phyloP scores from a whole-genome alignment of 228 moss, liverwort and hornwort species.

The Sphagnum fallax region DNA sequence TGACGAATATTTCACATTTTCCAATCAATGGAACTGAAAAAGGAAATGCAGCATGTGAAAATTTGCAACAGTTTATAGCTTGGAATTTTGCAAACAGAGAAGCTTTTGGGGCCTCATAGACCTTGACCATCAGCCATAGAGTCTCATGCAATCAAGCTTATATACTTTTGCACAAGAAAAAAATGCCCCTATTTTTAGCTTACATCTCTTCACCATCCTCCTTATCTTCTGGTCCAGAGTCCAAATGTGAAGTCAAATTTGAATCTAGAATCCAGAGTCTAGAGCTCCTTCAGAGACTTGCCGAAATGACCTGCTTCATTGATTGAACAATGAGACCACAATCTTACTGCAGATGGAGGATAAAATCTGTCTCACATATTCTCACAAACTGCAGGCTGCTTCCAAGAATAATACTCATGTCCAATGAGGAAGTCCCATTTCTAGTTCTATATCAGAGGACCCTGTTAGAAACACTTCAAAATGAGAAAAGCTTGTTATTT shows the following conservation, averaged over 20 bases:
- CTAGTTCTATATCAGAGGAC: slow-evolving; percentile 18
- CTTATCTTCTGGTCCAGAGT: no score
- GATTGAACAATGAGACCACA: not conserved
- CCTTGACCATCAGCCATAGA: no score
- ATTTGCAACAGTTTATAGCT: not conserved
- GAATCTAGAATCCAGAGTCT: no score
- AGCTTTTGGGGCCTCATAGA: no score
- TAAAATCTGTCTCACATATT: not conserved
- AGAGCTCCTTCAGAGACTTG: no score
- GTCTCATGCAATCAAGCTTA: no score
- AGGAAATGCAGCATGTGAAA: no score
- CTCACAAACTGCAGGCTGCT: slow-evolving; percentile 16
- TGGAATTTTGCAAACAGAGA: not conserved
- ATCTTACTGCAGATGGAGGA: not conserved
- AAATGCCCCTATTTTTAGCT: no score
- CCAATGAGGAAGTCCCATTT: slow-evolving; percentile 28
- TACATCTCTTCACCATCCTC: no score
- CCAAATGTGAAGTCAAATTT: no score
- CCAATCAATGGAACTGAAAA: not conserved
- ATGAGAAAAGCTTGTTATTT: slow-evolving; percentile 12
- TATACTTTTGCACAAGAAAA: no score
- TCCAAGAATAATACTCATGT: slow-evolving; percentile 23
- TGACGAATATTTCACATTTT: not conserved
- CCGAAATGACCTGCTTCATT: no score
- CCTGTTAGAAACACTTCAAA: slow-evolving; percentile 8